Percentiles rank a stretch among this genome's conserved stretches.
Evolutionary conservation across 768 basidiomycete genomes (phyloP).

Genomic region (Boletus tylopilopsis): DNA sequence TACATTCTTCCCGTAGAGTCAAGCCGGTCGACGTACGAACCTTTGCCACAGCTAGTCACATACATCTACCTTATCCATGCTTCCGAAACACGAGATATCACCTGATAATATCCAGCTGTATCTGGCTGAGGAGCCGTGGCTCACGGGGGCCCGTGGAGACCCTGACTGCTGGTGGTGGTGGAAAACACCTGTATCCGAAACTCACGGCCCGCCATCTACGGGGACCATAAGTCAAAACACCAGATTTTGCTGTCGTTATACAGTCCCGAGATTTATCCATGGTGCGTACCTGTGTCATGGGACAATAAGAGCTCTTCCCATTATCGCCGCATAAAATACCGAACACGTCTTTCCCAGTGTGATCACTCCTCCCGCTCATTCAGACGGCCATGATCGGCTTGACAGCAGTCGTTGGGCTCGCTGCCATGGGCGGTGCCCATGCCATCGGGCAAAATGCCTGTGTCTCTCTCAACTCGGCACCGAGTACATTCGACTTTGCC

Average conservation of each 20-base stretch:
- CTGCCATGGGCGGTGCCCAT: slow-evolving; percentile 13
- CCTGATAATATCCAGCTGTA: neutral
- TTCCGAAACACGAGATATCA: neutral
- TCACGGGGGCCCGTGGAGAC: neutral
- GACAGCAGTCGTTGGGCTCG: slow-evolving; percentile 2
- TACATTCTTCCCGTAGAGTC: neutral
- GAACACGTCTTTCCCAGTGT: neutral
- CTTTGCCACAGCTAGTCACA: neutral
- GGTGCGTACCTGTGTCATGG: neutral
- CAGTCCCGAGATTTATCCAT: neutral
- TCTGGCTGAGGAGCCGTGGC: neutral
- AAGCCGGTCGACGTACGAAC: slow-evolving; percentile 1
- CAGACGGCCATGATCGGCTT: slow-evolving; percentile 7
- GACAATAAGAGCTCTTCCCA: neutral
- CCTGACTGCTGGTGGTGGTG: neutral
- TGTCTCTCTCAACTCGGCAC: slow-evolving; percentile 39
- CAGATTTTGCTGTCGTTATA: neutral
- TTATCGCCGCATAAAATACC: neutral
- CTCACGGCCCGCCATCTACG: neutral
- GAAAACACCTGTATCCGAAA: neutral
- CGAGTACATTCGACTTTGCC: slow-evolving; percentile 33
- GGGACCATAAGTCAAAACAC: neutral
- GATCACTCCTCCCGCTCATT: neutral
- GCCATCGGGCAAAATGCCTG: slow-evolving; percentile 50
- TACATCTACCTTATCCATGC: neutral